phyloP scores from a whole-genome alignment of 225 moss, liverwort and hornwort species.

The Marchantia polymorpha region DNA sequence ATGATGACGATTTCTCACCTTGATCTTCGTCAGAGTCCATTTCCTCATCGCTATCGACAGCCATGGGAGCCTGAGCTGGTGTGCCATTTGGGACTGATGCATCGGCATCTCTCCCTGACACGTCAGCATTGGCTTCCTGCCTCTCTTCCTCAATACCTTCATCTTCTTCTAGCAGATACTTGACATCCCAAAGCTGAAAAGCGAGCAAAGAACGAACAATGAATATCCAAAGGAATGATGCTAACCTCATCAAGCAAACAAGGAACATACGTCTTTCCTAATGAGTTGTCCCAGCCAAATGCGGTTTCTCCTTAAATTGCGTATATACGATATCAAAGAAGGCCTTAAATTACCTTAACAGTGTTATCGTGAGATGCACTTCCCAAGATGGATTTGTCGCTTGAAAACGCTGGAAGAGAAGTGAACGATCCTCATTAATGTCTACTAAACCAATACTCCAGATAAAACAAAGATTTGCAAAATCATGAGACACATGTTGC shows the following conservation, averaged over 20 bases:
- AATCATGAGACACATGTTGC: too few species aligned
- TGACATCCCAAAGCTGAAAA: constrained; percentile 83
- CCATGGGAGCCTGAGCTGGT: constrained; percentile 23
- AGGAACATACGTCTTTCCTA: too few species aligned
- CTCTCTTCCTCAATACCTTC: constrained; percentile 39
- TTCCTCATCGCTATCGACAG: constrained; percentile 53
- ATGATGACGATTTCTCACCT: constrained; percentile 12
- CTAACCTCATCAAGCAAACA: too few species aligned
- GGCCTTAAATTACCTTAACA: constrained; percentile 49
- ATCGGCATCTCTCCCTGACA: constrained; percentile 9
- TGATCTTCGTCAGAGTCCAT: constrained; percentile 54
- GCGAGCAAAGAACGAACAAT: neutral
- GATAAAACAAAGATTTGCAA: neutral
- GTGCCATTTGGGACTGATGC: constrained; percentile 4
- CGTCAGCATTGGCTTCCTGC: constrained; percentile 28
- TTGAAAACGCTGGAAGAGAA: constrained; percentile 52
- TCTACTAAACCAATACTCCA: neutral
- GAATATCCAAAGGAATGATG: too few species aligned
- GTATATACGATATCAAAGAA: neutral
- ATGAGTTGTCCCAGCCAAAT: too few species aligned
- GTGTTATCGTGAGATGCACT: constrained; percentile 90
- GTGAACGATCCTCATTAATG: neutral
- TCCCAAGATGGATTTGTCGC: constrained; percentile 61
- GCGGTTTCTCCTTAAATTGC: too few species aligned
- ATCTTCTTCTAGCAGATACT: constrained; percentile 70